A percentile compares a stretch with the other conserved stretches of the same genome.
Evolutionary conservation across 2,329 filamentous ascomycete genomes (phyloP).

Genomic region (Aspergillus japonicus): DNA sequence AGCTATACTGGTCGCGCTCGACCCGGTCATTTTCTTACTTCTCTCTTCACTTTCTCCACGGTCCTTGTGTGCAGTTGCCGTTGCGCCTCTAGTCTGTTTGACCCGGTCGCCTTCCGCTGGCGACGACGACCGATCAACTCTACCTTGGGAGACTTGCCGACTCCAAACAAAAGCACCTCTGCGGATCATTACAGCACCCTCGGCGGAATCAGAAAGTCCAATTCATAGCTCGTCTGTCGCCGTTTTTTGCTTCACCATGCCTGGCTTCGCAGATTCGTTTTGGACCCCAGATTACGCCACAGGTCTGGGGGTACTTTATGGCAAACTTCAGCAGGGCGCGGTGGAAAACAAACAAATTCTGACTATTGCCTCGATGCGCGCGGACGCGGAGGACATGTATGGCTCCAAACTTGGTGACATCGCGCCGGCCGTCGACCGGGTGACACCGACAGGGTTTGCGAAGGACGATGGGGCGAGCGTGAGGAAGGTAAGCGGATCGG

Average conservation of each 20-base stretch:
- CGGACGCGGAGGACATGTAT: constrained; percentile 91
- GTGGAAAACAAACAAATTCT: constrained; percentile 93
- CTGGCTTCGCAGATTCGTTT: constrained; percentile 91
- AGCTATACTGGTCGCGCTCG: constrained; percentile 8
- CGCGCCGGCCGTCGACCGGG: constrained; percentile 74
- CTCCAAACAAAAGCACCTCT: not conserved
- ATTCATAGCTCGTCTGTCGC: not conserved
- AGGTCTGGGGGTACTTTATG: constrained; percentile 90
- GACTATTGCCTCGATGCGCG: constrained; percentile 87
- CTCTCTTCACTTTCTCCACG: not conserved
- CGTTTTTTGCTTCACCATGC: constrained; percentile 60
- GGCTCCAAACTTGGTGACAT: constrained; percentile 79
- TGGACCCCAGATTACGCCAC: constrained; percentile 98
- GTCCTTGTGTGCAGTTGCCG: not conserved
- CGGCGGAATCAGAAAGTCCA: not conserved
- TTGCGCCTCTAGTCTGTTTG: not conserved
- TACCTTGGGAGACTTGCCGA: not conserved
- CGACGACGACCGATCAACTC: not conserved
- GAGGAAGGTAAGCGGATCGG: constrained; percentile 67
- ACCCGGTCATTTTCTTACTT: constrained; percentile 8
- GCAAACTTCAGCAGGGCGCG: constrained; percentile 94
- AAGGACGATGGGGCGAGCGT: constrained; percentile 94
- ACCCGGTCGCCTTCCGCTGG: not conserved
- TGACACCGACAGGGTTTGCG: constrained; percentile 72
- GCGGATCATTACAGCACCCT: not conserved